A percentile compares a stretch with the other conserved stretches of the same genome.
Evolutionary conservation across 148 eudicot genomes (phyloP).

Genomic region (Talinum fruticosum): DNA sequence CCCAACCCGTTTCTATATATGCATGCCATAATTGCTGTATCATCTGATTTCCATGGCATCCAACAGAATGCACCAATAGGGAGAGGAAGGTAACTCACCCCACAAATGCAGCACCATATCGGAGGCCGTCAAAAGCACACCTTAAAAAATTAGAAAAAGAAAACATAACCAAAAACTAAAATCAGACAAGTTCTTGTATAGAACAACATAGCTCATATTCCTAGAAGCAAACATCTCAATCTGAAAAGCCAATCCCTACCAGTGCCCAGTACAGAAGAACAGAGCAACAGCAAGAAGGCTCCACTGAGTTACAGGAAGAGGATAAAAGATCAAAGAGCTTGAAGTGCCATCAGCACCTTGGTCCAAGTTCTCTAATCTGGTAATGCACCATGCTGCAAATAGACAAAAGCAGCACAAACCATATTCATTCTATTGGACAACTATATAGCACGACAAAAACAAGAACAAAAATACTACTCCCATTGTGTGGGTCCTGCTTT

Average conservation of each 20-base stretch:
- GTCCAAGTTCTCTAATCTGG: constrained; percentile 50
- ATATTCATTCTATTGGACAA: not conserved
- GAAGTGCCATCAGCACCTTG: constrained; percentile 29
- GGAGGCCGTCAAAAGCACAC: constrained; percentile 99
- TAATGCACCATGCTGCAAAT: constrained; percentile 71
- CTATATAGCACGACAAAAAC: too few species aligned
- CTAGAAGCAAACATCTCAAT: constrained; percentile 1
- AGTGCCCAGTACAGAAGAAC: constrained; percentile 92
- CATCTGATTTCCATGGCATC: not conserved
- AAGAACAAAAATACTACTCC: too few species aligned
- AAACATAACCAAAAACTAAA: not conserved
- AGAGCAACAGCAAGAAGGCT: constrained; percentile 72
- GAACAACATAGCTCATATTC: not conserved
- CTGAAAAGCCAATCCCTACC: constrained; percentile 44
- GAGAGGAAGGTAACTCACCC: constrained; percentile 52
- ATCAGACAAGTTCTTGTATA: not conserved
- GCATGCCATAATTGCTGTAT: not conserved
- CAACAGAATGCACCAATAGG: constrained; percentile 4
- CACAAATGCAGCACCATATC: constrained; percentile 90
- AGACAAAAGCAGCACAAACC: not conserved
- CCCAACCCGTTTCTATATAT: not conserved
- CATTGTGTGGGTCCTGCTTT: too few species aligned
- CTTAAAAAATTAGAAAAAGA: constrained; percentile 30
- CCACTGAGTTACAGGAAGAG: constrained; percentile 82
- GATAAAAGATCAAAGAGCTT: constrained; percentile 38